Base-by-base conservation (phyloP, 805 yeast genomes). In the Pichia deserticola region DNA sequence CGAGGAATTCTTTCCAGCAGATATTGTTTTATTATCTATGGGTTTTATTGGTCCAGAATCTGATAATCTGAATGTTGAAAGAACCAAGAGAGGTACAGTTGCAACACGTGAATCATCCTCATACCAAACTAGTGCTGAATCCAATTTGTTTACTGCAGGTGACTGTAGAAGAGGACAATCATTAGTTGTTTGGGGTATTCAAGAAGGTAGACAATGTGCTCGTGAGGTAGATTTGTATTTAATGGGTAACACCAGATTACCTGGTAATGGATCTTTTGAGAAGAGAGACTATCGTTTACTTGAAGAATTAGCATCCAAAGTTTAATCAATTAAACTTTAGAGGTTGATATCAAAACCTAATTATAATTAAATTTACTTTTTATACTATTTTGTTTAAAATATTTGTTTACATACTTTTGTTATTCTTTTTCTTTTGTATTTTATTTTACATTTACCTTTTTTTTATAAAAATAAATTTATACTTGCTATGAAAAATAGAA, bases 161-260 rank as follows among this genome's bases (percentile, higher is more conserved):
- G 99, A 92, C 70, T 93, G 98, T 73, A 86, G 99, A 76, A 84
- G 98, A 72, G 99, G 99, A 32, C 99, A 92, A 75, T 88, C 97
- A 3, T 79, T 92, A 68, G 92, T 92, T 67, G 99, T 92, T 49
- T 93, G 98, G 98, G 99, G 98, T 72, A 92, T 92, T 60, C 98
- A 93, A 73, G 99, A 92, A 72, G 99, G 99, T 58, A 84, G 98
- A 75, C 97, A 92, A 71, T 89, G 97, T 79, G 99, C 99, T 36
- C 78, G 96, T 58, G 89, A 88, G 60, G 95, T 92, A 55, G 99
- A 92, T 65, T 67, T 74, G 58, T 86, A 68, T 67, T 75, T 92
- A 66, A 81, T 82, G 81, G 90, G 92, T 29, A 69, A 78, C 54
- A 77, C 96, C 25, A 77, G 86, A 63, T 77, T 93, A 61, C 98